Conservation (phyloP, 2,329 filamentous ascomycete species). For the Calonectria crousiana region DNA sequence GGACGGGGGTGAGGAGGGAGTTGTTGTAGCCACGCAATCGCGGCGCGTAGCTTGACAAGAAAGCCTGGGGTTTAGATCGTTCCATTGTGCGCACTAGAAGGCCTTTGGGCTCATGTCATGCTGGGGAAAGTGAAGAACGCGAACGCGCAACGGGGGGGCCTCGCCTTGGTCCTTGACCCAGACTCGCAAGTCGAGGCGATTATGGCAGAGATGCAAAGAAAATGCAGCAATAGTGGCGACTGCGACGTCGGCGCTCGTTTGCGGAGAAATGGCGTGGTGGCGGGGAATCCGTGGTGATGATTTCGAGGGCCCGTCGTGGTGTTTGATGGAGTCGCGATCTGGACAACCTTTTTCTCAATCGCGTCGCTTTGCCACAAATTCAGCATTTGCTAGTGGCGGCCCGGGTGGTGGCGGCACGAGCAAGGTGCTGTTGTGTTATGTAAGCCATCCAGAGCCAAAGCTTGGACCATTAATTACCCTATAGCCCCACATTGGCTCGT, state of each 20-base stretch:
- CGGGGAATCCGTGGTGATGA: slow-evolving; percentile 37
- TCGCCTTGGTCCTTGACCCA: slow-evolving; percentile 27
- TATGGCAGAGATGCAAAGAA: background rate
- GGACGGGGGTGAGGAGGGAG: slow-evolving; percentile 87
- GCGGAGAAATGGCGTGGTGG: slow-evolving; percentile 24
- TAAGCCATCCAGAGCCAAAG: slow-evolving; percentile 28
- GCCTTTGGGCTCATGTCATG: slow-evolving; percentile 48
- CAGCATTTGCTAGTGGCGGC: slow-evolving; percentile 34
- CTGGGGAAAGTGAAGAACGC: slow-evolving; percentile 40
- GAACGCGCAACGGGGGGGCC: slow-evolving; percentile 37
- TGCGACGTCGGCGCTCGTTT: background rate
- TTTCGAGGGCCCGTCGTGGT: slow-evolving; percentile 31
- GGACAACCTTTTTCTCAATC: slow-evolving; percentile 47
- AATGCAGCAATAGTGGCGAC: slow-evolving; percentile 19
- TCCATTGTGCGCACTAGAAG: slow-evolving; percentile 57
- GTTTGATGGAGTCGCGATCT: slow-evolving; percentile 47
- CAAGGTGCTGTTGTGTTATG: slow-evolving; percentile 30
- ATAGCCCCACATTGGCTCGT: background rate
- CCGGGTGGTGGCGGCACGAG: slow-evolving; percentile 1
- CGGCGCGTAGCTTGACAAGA: slow-evolving; percentile 91
- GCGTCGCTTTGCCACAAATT: slow-evolving; percentile 45
- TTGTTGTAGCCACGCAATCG: slow-evolving; percentile 92
- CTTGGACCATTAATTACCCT: slow-evolving; percentile 31
- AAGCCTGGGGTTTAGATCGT: slow-evolving; percentile 78
- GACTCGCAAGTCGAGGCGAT: slow-evolving; percentile 5